Base-by-base conservation (phyloP, 352 stramenopile genomes). In the Phytophthora pisi region DNA sequence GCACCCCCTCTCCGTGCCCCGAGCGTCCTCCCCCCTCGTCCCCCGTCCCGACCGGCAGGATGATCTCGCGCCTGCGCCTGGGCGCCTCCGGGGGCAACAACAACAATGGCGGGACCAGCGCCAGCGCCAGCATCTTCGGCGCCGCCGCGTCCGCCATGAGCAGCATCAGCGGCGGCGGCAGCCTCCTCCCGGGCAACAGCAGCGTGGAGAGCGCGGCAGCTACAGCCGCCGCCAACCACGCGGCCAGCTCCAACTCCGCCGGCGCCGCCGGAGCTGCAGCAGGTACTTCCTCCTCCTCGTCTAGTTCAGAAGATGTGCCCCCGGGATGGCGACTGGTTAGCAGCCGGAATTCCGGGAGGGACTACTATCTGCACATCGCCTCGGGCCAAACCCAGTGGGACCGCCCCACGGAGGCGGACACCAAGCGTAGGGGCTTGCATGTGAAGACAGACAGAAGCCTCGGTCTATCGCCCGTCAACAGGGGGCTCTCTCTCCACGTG, bases 21-120 rank as follows among this genome's bases (percentile, higher is more conserved):
- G 34, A 40, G 34, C 34, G 34, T 40, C 34, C 34, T 40, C 34
- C 7, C 36, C 40, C 31, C 18, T 30, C 56, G 31, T 16, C 31
- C 51, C 45, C 36, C 50, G 57, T 23, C 40, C 20, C 31, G 8
- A 51, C 40, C 45, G 50, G 34, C 26, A 55, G 26, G 57, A 91
- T 93, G 83, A 92, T 93, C 74, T 84, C 77, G 26, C 80, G 82
- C 57, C 81, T 92, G 70, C 83, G 84, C 58, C 72, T 90, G 51
- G 79, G 70, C n/a, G 76, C 50, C 18, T 66, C 74, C 42, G 75
- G 66, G 45, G 67, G 60, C 61, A 86, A 65, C 56, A 78, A 36
- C 40, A 72, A 38, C 68, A 78, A 73, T 74, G 64, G 47, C 40
- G 64, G 53, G 46, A 42, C 76, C 31, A 82, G 56, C 67, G 79